Evolutionary conservation across 2,329 filamentous ascomycete species (phyloP).

Genomic region (Chaetomium globosum): DNA sequence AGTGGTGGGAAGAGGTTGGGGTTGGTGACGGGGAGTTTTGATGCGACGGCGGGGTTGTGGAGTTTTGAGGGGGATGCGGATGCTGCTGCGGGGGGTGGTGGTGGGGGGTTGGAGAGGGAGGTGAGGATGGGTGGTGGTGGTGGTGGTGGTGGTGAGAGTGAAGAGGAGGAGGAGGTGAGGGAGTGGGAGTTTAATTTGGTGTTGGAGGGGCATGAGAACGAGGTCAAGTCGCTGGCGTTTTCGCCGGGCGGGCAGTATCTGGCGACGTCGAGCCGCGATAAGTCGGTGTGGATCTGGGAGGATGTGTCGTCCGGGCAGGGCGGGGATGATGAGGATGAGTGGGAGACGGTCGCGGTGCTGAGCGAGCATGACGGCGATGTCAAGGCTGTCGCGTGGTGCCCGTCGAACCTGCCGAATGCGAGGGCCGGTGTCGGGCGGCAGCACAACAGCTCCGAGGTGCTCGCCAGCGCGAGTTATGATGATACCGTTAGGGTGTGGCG

Average conservation of each 20-base stretch:
- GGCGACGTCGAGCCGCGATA: conserved; percentile 89
- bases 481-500: conserved; percentile 87
- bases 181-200: conserved; percentile 94
- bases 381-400: conserved; percentile 92
- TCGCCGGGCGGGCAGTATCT: conserved; percentile 74
- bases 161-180: conserved; percentile 52
- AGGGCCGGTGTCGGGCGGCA: conserved; percentile 37
- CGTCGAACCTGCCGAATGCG: conserved; percentile 58
- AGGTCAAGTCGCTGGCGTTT: conserved; percentile 82
- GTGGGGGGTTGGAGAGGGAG: conserved; percentile 19
- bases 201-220: conserved; percentile 91
- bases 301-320: conserved; percentile 69
- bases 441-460: conserved; percentile 65
- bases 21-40: conserved; percentile 90
- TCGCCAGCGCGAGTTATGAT: conserved; percentile 93
- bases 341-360: conserved; percentile 92
- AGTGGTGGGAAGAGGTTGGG: conserved; percentile 62
- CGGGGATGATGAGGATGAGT: conserved; percentile 92
- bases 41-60: conserved; percentile 87
- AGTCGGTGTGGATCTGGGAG: conserved; percentile 98
- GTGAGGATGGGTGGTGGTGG: conserved; percentile 28
- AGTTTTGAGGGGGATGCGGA: conserved; percentile 58
- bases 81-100: neutral
- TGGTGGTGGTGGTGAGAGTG: neutral
- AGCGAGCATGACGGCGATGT: conserved; percentile 95